phyloP scores from a whole-genome alignment of 139 green algal species.

The Spirogloea muscicola region DNA sequence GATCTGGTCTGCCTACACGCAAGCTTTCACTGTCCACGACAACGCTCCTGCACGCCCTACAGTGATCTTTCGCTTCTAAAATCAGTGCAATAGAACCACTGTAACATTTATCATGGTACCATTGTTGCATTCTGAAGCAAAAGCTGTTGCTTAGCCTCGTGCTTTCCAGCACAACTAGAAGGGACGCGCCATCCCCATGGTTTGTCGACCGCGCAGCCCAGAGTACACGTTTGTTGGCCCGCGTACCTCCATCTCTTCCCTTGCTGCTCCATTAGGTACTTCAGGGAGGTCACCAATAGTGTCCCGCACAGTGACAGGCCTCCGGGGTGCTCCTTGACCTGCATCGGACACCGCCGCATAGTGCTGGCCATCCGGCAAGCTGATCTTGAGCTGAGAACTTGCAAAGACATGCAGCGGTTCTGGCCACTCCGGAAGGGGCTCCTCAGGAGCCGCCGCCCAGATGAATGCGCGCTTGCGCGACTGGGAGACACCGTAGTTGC shows the following conservation, averaged over 20 bases:
- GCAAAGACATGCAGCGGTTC: constrained; percentile 78
- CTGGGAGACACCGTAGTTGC: constrained; percentile 91
- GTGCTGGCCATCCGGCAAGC: constrained; percentile 1
- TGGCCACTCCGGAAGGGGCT: constrained; percentile 85
- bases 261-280: constrained; percentile 73
- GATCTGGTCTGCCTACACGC: too few species aligned
- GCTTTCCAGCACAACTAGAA: too few species aligned
- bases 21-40: too few species aligned
- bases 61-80: too few species aligned
- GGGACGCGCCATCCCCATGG: too few species aligned
- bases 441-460: constrained; percentile 75
- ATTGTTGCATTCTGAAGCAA: too few species aligned
- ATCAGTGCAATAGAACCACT: too few species aligned
- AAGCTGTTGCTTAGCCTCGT: too few species aligned
- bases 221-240: too few species aligned
- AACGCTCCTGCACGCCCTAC: too few species aligned
- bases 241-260: constrained; percentile 55
- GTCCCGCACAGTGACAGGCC: constrained; percentile 87
- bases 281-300: constrained; percentile 84
- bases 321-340: constrained; percentile 68
- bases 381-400: constrained; percentile 59
- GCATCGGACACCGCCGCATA: constrained; percentile 68
- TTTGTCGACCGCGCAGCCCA: too few species aligned
- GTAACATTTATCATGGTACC: too few species aligned
- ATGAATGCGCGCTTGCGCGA: constrained; percentile 95